Conservation (phyloP, 1,284 basidiomycete genomes). For the Leccinum olivaceoglutinosum region DNA sequence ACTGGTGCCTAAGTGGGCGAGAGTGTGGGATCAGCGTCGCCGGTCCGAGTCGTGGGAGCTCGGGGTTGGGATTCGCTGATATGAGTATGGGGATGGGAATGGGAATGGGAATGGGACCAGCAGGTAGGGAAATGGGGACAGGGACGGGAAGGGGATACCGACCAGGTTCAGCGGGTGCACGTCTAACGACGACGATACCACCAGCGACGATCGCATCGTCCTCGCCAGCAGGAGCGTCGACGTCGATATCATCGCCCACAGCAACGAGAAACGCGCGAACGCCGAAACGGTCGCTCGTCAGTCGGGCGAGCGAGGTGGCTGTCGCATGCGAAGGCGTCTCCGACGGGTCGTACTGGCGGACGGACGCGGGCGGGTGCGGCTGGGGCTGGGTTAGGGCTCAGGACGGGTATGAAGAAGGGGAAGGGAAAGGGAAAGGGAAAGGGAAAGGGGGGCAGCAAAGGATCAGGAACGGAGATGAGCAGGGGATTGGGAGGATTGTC, state of each 20-base stretch:
- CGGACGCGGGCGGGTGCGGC: constrained; percentile 6
- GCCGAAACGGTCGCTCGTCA: constrained; percentile 19
- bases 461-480: background rate
- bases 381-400: background rate
- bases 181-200: constrained; percentile 14
- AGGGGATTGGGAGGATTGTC: background rate
- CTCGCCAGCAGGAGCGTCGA: background rate
- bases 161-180: constrained; percentile 23
- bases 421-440: background rate
- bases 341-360: no score
- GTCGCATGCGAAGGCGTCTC: no score
- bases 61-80: background rate
- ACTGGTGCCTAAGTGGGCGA: background rate
- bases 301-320: constrained; percentile 25
- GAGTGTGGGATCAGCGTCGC: constrained; percentile 2
- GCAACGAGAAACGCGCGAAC: background rate
- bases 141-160: background rate
- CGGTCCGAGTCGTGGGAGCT: constrained; percentile 1
- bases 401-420: background rate
- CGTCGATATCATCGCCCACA: background rate
- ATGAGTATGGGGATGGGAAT: background rate
- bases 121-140: background rate
- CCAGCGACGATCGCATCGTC: background rate
- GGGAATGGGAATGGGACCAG: background rate
- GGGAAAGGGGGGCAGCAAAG: background rate